Evolutionary conservation across 1,139 yeast genomes (phyloP).

Genomic region (Saccharomyces hybrid): DNA sequence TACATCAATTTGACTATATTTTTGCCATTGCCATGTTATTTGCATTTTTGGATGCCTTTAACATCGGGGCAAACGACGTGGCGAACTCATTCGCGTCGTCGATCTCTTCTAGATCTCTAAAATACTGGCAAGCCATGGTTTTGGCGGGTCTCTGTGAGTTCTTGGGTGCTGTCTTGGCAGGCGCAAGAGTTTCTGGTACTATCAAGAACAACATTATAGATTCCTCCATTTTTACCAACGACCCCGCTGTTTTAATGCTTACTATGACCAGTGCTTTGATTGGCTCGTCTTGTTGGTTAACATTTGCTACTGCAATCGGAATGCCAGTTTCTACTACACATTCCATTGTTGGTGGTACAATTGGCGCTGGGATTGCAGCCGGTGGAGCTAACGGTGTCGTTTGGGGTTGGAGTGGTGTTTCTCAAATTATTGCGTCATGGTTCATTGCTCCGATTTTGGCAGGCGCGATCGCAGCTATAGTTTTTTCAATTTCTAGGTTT

Average conservation of each 20-base stretch:
- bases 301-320: slow-evolving; percentile 58
- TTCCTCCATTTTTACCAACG: slow-evolving; percentile 40
- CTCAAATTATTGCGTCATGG: slow-evolving; percentile 75
- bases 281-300: slow-evolving; percentile 69
- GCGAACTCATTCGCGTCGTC: slow-evolving; percentile 76
- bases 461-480: slow-evolving; percentile 52
- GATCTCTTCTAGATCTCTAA: slow-evolving; percentile 60
- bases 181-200: slow-evolving; percentile 63
- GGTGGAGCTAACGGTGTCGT: slow-evolving; percentile 43
- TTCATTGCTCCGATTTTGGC: slow-evolving; percentile 72
- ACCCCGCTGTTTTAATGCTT: slow-evolving; percentile 66
- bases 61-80: slow-evolving; percentile 79
- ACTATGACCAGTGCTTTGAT: slow-evolving; percentile 70
- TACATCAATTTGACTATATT: slow-evolving; percentile 57
- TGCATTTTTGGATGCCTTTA: slow-evolving; percentile 76
- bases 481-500: slow-evolving; percentile 54
- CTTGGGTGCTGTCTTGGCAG: slow-evolving; percentile 67
- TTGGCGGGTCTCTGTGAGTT: slow-evolving; percentile 64
- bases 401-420: slow-evolving; percentile 75
- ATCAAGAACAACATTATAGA: slow-evolving; percentile 58
- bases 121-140: slow-evolving; percentile 69
- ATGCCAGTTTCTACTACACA: slow-evolving; percentile 79
- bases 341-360: slow-evolving; percentile 69
- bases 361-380: slow-evolving; percentile 73
- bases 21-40: slow-evolving; percentile 62